Conservation (phyloP, 495 filamentous ascomycete genomes). For the Aspergillus funiculosus region DNA sequence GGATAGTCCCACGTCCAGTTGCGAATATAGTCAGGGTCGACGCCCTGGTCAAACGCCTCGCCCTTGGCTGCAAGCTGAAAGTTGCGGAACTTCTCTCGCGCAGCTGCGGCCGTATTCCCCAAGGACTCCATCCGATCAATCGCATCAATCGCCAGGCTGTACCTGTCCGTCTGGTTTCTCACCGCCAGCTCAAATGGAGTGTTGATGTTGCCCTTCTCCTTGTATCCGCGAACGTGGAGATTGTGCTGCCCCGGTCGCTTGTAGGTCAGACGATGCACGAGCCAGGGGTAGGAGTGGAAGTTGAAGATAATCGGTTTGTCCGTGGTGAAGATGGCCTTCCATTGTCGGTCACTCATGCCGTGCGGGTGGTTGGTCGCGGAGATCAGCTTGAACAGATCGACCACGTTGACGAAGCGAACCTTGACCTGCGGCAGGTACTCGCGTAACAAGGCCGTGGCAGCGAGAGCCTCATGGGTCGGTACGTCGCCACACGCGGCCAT, state of each 20-base stretch:
- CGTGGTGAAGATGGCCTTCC: slow-evolving; percentile 58
- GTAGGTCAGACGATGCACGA: slow-evolving; percentile 66
- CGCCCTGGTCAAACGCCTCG: slow-evolving; percentile 57
- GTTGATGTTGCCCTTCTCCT: slow-evolving; percentile 74
- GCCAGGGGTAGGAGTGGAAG: slow-evolving; percentile 74
- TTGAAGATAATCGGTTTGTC: slow-evolving; percentile 69
- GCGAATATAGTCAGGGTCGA: slow-evolving; percentile 59
- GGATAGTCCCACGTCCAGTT: slow-evolving; percentile 58
- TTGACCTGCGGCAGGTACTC: slow-evolving; percentile 60
- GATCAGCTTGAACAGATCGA: slow-evolving; percentile 70
- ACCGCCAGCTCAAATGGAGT: slow-evolving; percentile 67
- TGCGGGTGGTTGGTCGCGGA: slow-evolving; percentile 59
- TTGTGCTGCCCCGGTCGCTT: slow-evolving; percentile 57
- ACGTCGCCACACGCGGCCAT: slow-evolving; percentile 69
- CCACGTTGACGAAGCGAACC: slow-evolving; percentile 68
- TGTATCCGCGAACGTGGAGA: slow-evolving; percentile 66
- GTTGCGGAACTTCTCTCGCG: slow-evolving; percentile 55
- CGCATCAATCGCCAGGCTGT: slow-evolving; percentile 64
- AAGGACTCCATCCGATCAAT: slow-evolving; percentile 57
- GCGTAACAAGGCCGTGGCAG: slow-evolving; percentile 60
- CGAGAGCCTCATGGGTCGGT: slow-evolving; percentile 61
- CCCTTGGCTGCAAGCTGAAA: slow-evolving; percentile 52
- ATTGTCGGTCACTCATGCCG: slow-evolving; percentile 56
- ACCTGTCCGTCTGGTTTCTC: slow-evolving; percentile 65
- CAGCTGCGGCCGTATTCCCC: slow-evolving; percentile 50